Evolutionary conservation across 495 filamentous ascomycete species (phyloP).

Genomic region (Physcia stellaris): DNA sequence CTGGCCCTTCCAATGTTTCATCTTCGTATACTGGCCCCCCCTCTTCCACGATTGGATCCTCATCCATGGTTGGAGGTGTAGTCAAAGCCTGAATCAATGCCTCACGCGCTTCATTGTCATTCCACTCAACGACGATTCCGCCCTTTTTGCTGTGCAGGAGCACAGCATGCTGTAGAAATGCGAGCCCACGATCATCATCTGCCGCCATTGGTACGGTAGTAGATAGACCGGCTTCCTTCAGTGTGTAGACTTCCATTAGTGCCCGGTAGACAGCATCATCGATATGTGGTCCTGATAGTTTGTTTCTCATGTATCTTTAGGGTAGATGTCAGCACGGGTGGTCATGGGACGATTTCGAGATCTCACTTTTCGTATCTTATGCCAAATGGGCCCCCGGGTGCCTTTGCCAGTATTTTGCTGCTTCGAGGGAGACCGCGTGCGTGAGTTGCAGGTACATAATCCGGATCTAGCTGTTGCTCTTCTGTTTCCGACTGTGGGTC

Average conservation of each 20-base stretch:
- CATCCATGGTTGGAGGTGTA: background rate
- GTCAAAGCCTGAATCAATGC: background rate
- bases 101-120: background rate
- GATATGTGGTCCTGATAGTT: slow-evolving; percentile 16
- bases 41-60: background rate
- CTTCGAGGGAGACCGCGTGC: slow-evolving; percentile 45
- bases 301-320: slow-evolving; percentile 15
- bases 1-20: background rate
- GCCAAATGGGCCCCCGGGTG: slow-evolving; percentile 8
- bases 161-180: slow-evolving; percentile 15
- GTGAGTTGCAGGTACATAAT: slow-evolving; percentile 43
- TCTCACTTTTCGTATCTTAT: slow-evolving; percentile 11
- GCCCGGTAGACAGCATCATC: slow-evolving; percentile 39
- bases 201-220: background rate
- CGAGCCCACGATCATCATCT: slow-evolving; percentile 3
- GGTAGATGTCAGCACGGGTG: slow-evolving; percentile 1
- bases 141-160: slow-evolving; percentile 7
- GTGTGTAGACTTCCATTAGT: slow-evolving; percentile 43
- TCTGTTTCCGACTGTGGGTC: too few relatives aligned
- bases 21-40: too few relatives aligned
- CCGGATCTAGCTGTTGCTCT: too few relatives aligned
- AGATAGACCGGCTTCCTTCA: slow-evolving; percentile 27
- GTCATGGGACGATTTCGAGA: background rate
- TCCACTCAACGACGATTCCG: background rate
- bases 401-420: slow-evolving; percentile 33